Evolutionary conservation across 805 yeast genomes (phyloP), one percentile per base, ranked within the genome.

Genomic region (Candida piceae): DNA sequence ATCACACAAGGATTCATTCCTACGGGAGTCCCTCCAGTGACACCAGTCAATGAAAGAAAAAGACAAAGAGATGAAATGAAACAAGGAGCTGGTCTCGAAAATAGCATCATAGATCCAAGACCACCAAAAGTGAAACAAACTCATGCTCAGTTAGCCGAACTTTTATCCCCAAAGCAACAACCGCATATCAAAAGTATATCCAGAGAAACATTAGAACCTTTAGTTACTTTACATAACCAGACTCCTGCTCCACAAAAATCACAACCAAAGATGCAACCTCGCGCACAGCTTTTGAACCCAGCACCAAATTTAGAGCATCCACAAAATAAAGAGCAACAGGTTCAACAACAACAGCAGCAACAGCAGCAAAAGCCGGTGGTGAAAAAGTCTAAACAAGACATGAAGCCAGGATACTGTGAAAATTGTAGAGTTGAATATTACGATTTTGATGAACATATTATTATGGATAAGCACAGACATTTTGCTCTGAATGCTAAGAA

Each of bases 351-450:
- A 38, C 31, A 29, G 11, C 31, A 18, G 7, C 9, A 29, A 11
- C 31, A 29, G 21, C 23, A 19, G 19, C 30, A 16, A n/a, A 16
- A 30, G n/a, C 16, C n/a, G 16, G n/a, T n/a, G n/a, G n/a, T n/a
- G 7, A 51, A 49, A 31, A 46, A 50, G 29, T 22, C 48, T 7
- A 56, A 48, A 32, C 42, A 46, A 16, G 57, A 54, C 30, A 47
- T 48, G 52, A 53, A 52, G 30, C 59, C 90, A 1, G 97, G 97
- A 0, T 89, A 85, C 60, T 90, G 98, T 63, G 98, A 90, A 57
- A 90, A 90, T 55, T 90, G 98, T 61, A 69, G 90, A 17, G 83
- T 82, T 41, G 80, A 80, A 55, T 90, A 84, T 55, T 89, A 84
- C 35, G 76, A 77, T 46, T 80, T 88, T 52, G 84, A 78, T 18